A percentile compares a stretch with the other conserved stretches of the same genome.
Conservation (phyloP, 495 filamentous ascomycete genomes). For the Penicillium parvum region DNA sequence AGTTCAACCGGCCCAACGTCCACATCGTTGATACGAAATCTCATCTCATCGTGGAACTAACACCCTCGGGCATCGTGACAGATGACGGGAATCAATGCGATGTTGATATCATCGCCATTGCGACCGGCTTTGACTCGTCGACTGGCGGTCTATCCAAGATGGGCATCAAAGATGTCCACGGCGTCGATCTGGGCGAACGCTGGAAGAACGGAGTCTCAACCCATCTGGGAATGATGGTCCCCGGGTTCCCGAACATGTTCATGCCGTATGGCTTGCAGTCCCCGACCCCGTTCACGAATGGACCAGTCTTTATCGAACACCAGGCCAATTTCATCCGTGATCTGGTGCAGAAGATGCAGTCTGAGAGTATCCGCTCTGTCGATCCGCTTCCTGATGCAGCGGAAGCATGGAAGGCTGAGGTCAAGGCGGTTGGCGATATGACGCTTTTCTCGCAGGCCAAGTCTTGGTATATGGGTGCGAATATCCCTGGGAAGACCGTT, state of each 20-base stretch:
- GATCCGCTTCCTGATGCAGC: slow-evolving; percentile 41
- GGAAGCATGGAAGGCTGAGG: slow-evolving; percentile 39
- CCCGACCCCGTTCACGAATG: slow-evolving; percentile 48
- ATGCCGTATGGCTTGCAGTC: slow-evolving; percentile 45
- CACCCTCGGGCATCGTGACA: slow-evolving; percentile 36
- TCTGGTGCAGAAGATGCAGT: slow-evolving; percentile 37
- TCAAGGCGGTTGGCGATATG: slow-evolving; percentile 34
- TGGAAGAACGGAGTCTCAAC: slow-evolving; percentile 46
- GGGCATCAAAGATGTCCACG: slow-evolving; percentile 38
- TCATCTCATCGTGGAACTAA: slow-evolving; percentile 47
- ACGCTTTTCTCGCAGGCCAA: slow-evolving; percentile 41
- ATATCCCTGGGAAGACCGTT: slow-evolving; percentile 43
- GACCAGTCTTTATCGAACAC: slow-evolving; percentile 43
- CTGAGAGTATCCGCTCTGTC: slow-evolving; percentile 37
- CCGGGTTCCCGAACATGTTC: slow-evolving; percentile 52
- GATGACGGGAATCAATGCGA: slow-evolving; percentile 38
- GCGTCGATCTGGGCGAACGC: slow-evolving; percentile 32
- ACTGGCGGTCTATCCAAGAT: slow-evolving; percentile 47
- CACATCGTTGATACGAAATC: slow-evolving; percentile 48
- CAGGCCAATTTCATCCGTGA: slow-evolving; percentile 48
- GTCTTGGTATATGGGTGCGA: slow-evolving; percentile 35
- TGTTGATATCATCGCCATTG: slow-evolving; percentile 49
- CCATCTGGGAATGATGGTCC: slow-evolving; percentile 45
- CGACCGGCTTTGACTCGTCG: slow-evolving; percentile 52
- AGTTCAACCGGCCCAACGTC: slow-evolving; percentile 52